Evolutionary conservation across 2,329 filamentous ascomycete genomes (phyloP), one percentile per base, ranked within the genome.

Genomic region (Parafenestella ontariensis): DNA sequence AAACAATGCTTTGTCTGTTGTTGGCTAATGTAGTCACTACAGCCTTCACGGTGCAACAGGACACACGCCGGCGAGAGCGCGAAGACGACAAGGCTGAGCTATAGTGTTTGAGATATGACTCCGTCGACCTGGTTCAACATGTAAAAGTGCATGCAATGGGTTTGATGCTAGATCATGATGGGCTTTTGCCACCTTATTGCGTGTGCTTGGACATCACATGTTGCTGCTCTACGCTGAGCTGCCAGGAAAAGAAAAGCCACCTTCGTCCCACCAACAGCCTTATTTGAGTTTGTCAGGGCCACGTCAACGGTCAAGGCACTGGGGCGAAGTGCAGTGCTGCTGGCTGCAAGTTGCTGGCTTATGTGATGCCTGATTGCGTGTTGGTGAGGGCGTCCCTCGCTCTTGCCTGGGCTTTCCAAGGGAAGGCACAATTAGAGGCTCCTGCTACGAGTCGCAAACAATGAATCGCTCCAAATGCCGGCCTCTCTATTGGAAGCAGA

Each of bases 81-180:
- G 46, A 31, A 37, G 45, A 40, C 21, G n/a, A 51, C 47, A 49
- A 23, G 43, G 48, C 43, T 54, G 52, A 34, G 28, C 51, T 57
- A 54, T 55, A 49, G 41, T 54, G 45, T 57, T 55, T 61, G 56
- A 39, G 37, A 28, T 51, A 55, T 52, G 40, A 31, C 46, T 55
- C 52, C 58, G 52, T 43, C 28, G 33, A 56, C 58, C 61, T 56
- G 66, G 64, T 63, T 41, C 47, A 36, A 46, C 46, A 34, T 26
- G 39, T 47, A 28, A 47, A 55, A 24, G 21, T 34, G 52, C 40
- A 36, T 34, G 46, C 24, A 34, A n/a, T 26, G 41, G 40, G 44
- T 44, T 54, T 46, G 55, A 49, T 48, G 48, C 20, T 46, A 50
- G 48, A 47, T 24, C 21, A 24, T 49, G 45, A 54, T 34, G 24